These are phyloP conservation scores for Epicoccum sorghinum DNA, from an alignment of 2,329 filamentous ascomycete species.

Conservation along the genomic window DNA sequence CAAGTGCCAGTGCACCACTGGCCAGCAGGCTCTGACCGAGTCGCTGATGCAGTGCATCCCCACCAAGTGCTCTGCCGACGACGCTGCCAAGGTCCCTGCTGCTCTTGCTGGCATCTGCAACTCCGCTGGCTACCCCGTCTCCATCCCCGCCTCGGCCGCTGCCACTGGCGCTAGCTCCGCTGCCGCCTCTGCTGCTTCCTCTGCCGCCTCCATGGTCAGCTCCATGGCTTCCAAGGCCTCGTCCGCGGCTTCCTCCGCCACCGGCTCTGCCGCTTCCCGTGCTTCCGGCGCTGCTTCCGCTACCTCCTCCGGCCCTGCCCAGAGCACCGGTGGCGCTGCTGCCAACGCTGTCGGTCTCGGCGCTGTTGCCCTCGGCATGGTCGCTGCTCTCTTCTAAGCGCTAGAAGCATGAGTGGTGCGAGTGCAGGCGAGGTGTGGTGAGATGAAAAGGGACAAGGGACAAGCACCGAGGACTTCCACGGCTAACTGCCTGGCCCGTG, in stretches of 20 bases:
- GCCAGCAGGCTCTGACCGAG: slow-evolving; percentile 41
- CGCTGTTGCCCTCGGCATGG: slow-evolving; percentile 17
- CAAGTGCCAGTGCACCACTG: slow-evolving; percentile 59
- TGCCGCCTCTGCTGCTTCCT: slow-evolving; percentile 6
- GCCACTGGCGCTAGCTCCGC: slow-evolving; percentile 14
- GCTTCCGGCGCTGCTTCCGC: slow-evolving; percentile 4
- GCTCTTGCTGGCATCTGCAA: slow-evolving; percentile 39
- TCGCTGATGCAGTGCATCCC: slow-evolving; percentile 52
- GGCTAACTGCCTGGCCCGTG: slow-evolving; percentile 11
- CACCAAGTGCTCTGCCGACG: slow-evolving; percentile 43
- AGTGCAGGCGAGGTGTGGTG: background rate
- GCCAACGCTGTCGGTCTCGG: slow-evolving; percentile 30
- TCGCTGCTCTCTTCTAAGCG: slow-evolving; percentile 25
- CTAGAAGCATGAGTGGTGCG: background rate
- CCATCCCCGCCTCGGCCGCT: slow-evolving; percentile 26
- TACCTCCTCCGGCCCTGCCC: slow-evolving; percentile 11
- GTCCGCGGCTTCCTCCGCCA: slow-evolving; percentile 1
- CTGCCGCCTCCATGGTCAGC: slow-evolving; percentile 8
- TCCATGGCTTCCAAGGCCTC: background rate
- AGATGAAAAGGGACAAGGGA: background rate
- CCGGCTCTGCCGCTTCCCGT: background rate
- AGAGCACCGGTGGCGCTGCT: slow-evolving; percentile 29
- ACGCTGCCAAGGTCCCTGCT: slow-evolving; percentile 38
- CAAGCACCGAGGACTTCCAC: slow-evolving; percentile 14
- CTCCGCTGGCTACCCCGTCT: slow-evolving; percentile 32